Evolutionary conservation across 2,329 filamentous ascomycete species (phyloP).

Genomic region (Colletotrichum sp.): DNA sequence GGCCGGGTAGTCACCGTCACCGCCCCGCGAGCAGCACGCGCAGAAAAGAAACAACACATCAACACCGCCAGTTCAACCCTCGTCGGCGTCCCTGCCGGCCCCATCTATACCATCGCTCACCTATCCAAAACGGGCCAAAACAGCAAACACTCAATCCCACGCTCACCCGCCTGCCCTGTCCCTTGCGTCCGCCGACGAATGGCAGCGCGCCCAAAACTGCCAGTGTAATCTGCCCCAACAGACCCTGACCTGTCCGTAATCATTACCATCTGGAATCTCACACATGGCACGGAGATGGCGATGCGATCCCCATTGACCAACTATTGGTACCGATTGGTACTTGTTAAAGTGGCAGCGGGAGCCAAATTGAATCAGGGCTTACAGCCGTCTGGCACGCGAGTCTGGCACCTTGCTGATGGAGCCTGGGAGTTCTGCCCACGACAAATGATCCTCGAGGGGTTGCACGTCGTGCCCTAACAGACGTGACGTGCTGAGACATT

Average conservation of each 20-base stretch:
- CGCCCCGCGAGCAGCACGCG: neutral
- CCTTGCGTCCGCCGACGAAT: constrained; percentile 18
- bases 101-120: neutral
- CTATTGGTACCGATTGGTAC: neutral
- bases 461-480: neutral
- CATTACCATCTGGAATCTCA: neutral
- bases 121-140: neutral
- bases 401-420: neutral
- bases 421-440: neutral
- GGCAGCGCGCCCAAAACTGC: constrained; percentile 3
- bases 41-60: neutral
- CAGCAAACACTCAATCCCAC: neutral
- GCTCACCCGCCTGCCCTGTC: constrained; percentile 1
- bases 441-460: neutral
- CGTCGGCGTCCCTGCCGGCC: neutral
- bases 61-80: neutral
- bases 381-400: neutral
- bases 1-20: neutral
- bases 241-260: constrained; percentile 2
- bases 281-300: constrained; percentile 1
- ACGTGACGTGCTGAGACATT: constrained; percentile 14
- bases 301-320: constrained; percentile 6
- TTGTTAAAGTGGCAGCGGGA: neutral
- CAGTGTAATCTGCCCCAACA: constrained; percentile 18
- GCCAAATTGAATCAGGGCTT: neutral